A percentile compares a stretch with the other conserved stretches of the same genome.
Evolutionary conservation across 2,329 filamentous ascomycete genomes (phyloP).

Genomic region (Cryoendolithus antarcticus): DNA sequence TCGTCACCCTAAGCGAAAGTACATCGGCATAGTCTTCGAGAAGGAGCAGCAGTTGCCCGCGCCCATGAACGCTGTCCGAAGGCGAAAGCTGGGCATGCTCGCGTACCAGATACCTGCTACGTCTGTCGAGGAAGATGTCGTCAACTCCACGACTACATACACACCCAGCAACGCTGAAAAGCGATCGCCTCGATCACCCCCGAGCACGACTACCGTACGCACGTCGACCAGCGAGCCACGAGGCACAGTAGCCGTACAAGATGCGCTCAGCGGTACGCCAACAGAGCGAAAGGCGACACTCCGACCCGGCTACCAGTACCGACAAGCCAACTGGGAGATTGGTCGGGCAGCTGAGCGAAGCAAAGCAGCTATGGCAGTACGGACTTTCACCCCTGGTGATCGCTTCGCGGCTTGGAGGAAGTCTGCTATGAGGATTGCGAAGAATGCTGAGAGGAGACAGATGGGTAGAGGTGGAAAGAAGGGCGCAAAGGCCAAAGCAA

Average conservation of each 20-base stretch:
- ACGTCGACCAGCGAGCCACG: conserved; percentile 10
- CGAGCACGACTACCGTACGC: conserved; percentile 9
- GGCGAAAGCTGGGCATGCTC: conserved; percentile 64
- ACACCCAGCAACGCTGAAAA: conserved; percentile 7
- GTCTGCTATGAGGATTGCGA: conserved; percentile 37
- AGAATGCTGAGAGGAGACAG: conserved; percentile 41
- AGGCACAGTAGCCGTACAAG: conserved; percentile 21
- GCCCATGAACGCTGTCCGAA: conserved; percentile 58
- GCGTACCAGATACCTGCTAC: conserved; percentile 30
- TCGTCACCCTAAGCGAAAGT: conserved; percentile 74
- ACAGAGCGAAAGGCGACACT: conserved; percentile 26
- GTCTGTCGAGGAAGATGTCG: conserved; percentile 6
- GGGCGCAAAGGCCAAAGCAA: conserved; percentile 7
- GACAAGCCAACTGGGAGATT: conserved; percentile 56
- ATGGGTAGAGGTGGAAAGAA: conserved; percentile 33
- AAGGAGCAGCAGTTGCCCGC: conserved; percentile 70
- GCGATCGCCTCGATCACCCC: background rate
- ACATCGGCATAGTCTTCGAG: conserved; percentile 85
- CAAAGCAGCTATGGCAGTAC: conserved; percentile 41
- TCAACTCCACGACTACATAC: conserved; percentile 9
- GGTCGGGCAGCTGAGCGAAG: conserved; percentile 47
- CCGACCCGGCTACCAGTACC: conserved; percentile 49
- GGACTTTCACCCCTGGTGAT: conserved; percentile 44
- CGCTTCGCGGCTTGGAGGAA: conserved; percentile 56
- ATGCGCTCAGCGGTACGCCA: conserved; percentile 15